Conservation (phyloP, 345 rosid species). For the Citrus unshiu region DNA sequence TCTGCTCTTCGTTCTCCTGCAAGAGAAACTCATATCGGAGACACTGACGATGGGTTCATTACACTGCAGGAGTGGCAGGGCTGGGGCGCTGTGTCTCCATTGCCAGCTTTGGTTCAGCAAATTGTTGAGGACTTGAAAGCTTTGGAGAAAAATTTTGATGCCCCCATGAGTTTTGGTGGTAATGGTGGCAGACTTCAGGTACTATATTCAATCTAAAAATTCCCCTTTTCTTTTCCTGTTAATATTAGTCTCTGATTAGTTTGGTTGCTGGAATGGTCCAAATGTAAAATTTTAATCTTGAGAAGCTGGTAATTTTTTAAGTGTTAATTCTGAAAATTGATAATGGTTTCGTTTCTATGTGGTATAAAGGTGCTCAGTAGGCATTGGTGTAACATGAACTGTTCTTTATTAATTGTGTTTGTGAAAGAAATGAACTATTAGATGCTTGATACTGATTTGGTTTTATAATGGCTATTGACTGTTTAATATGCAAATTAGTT, state of each 20-base stretch:
- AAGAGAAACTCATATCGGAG: slow-evolving; percentile 18
- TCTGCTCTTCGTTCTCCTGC: slow-evolving; percentile 37
- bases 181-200: slow-evolving; percentile 85
- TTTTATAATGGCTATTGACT: neutral
- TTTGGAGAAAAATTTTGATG: slow-evolving; percentile 53
- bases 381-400: neutral
- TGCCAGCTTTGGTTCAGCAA: slow-evolving; percentile 65
- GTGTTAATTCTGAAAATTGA: neutral
- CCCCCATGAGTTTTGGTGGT: slow-evolving; percentile 73
- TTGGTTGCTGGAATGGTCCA: slow-evolving; percentile 1
- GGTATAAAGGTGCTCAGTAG: neutral
- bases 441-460: neutral
- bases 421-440: neutral
- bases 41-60: slow-evolving; percentile 28
- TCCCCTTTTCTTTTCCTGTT: neutral
- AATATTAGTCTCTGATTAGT: neutral
- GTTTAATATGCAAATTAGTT: neutral
- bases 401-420: neutral
- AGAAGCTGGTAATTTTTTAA: neutral
- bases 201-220: neutral
- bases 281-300: neutral
- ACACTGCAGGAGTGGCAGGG: slow-evolving; percentile 71
- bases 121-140: slow-evolving; percentile 68
- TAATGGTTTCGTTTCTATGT: neutral
- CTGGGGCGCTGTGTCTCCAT: slow-evolving; percentile 68